These are phyloP conservation scores for Nannizziopsis arthrosporioides DNA, from an alignment of 2,329 filamentous ascomycete species.

Conservation along the genomic window DNA sequence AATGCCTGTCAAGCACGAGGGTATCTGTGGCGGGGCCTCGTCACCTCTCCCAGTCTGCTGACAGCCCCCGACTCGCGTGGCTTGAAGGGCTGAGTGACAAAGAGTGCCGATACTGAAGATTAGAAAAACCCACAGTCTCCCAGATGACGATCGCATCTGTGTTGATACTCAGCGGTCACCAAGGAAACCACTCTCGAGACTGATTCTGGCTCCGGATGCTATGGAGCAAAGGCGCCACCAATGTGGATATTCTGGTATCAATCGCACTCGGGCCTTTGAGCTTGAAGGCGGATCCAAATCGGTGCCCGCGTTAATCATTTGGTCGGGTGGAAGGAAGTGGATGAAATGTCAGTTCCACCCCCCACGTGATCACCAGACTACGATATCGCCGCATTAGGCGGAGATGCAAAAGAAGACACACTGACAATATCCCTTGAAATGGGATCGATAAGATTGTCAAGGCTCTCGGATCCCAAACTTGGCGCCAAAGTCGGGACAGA, in stretches of 20 bases:
- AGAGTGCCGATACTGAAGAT: not conserved
- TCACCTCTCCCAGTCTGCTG: not conserved
- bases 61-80: not conserved
- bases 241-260: no score
- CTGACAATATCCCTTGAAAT: no score
- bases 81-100: not conserved
- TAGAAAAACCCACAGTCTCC: not conserved
- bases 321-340: no score
- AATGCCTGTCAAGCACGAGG: not conserved
- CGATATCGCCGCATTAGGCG: no score
- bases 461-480: not conserved
- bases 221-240: no score
- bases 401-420: no score
- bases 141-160: not conserved
- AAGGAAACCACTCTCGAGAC: not conserved
- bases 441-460: not conserved
- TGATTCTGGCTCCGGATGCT: no score
- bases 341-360: no score
- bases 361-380: no score
- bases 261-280: no score
- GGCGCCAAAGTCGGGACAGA: not conserved
- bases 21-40: not conserved
- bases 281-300: no score
- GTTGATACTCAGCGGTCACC: not conserved
- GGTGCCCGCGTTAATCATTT: no score